These are phyloP conservation scores for Xylariaceae sp. DNA, from an alignment of 2,329 filamentous ascomycete genomes.

Conservation along the genomic window DNA sequence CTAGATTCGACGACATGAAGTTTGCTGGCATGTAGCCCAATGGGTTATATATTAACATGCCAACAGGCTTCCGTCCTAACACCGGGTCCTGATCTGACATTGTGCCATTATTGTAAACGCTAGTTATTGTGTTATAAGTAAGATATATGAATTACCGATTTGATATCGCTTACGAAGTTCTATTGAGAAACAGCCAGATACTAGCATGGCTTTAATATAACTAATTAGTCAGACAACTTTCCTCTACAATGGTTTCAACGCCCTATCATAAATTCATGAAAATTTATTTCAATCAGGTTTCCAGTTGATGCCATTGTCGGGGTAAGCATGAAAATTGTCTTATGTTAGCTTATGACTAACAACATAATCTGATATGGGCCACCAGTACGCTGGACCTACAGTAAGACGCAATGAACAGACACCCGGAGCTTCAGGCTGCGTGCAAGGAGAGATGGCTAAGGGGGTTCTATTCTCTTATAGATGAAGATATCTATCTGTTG, in stretches of 20 bases:
- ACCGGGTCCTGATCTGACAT: conserved; percentile 3
- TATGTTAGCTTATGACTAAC: not conserved
- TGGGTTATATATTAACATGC: conserved; percentile 33
- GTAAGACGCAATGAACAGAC: no score
- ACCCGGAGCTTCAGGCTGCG: no score
- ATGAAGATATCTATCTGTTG: no score
- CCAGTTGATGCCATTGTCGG: conserved; percentile 22
- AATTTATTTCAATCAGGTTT: conserved; percentile 16
- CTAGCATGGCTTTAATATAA: conserved; percentile 24
- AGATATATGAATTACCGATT: not conserved
- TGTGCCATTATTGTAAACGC: conserved; percentile 18
- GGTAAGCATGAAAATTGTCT: conserved; percentile 7
- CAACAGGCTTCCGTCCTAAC: conserved; percentile 18
- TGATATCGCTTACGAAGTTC: conserved; percentile 16
- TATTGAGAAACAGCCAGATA: conserved; percentile 23
- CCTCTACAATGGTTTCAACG: no score
- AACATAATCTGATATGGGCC: conserved; percentile 3
- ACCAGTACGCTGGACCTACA: conserved; percentile 40
- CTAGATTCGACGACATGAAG: conserved; percentile 31
- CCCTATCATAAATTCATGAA: no score
- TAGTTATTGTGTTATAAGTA: conserved; percentile 5
- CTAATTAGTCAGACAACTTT: no score
- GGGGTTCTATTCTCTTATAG: conserved; percentile 57
- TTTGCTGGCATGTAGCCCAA: conserved; percentile 35
- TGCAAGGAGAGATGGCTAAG: conserved; percentile 41